Conservation (phyloP, 768 basidiomycete genomes). For the Strobilomyces echinocephalus region DNA sequence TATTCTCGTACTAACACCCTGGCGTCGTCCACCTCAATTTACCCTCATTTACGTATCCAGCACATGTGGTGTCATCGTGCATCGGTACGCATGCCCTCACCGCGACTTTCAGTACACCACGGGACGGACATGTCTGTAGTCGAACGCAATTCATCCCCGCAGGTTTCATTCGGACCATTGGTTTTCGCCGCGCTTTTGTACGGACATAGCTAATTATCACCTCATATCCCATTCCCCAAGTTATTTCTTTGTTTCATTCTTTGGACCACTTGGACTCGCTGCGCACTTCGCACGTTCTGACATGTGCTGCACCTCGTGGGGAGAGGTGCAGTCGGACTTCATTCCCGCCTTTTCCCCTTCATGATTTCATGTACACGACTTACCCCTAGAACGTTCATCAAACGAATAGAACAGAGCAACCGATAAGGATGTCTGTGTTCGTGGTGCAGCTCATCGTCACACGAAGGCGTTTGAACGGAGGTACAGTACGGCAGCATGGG, state of each 20-base stretch:
- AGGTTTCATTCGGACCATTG: neutral
- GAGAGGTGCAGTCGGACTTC: conserved; percentile 1
- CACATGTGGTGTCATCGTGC: neutral
- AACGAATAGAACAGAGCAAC: neutral
- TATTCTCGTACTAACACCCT: conserved; percentile 55
- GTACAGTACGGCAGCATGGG: neutral
- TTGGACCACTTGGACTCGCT: conserved; percentile 8
- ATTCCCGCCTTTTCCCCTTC: conserved; percentile 16
- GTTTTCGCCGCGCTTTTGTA: neutral
- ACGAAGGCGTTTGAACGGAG: neutral
- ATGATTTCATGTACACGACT: neutral
- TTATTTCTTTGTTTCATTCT: neutral
- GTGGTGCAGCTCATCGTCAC: neutral
- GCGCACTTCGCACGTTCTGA: neutral
- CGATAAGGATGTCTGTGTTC: neutral
- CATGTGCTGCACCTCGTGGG: neutral
- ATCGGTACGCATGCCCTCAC: neutral
- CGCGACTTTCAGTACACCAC: neutral
- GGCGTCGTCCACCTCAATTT: conserved; percentile 3
- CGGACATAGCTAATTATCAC: conserved; percentile 16
- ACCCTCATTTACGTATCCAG: conserved; percentile 6
- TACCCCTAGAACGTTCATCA: neutral
- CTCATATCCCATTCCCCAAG: conserved; percentile 1
- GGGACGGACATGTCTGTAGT: conserved; percentile 13
- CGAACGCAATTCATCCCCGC: neutral